Evolutionary conservation across 2,329 filamentous ascomycete genomes (phyloP).

Genomic region (Sclerotinia trifoliorum): DNA sequence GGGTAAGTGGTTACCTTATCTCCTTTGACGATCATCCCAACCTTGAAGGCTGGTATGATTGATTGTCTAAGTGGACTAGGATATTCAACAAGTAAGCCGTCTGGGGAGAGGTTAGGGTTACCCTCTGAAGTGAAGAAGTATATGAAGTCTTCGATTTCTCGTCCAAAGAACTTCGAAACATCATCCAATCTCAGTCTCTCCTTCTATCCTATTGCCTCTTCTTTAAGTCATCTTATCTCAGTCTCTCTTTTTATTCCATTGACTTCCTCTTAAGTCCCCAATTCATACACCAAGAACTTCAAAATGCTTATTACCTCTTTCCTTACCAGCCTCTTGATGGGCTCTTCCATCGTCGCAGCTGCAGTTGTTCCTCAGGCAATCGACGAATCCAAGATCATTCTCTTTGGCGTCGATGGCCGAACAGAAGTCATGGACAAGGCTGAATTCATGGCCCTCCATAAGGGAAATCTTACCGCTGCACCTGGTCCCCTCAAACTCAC

Average conservation of each 20-base stretch:
- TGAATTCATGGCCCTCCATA: not conserved
- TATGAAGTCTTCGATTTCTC: conserved; percentile 6
- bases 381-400: conserved; percentile 7
- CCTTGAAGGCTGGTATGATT: not conserved
- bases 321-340: conserved; percentile 12
- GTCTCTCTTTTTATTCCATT: conserved; percentile 3
- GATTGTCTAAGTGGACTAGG: not conserved
- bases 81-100: too few species aligned
- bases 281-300: not conserved
- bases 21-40: not conserved
- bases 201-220: not conserved
- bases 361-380: not conserved
- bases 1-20: not conserved
- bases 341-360: conserved; percentile 7
- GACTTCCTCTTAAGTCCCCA: not conserved
- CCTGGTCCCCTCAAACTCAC: not conserved
- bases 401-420: conserved; percentile 4
- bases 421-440: conserved; percentile 15
- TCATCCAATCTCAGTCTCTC: conserved; percentile 11
- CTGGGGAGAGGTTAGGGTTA: not conserved
- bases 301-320: conserved; percentile 12
- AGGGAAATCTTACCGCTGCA: not conserved
- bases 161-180: not conserved
- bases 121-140: not conserved
- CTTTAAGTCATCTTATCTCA: not conserved